phyloP scores from a whole-genome alignment of 2,329 filamentous ascomycete species.

The Pseudogymnoascus sp. region DNA sequence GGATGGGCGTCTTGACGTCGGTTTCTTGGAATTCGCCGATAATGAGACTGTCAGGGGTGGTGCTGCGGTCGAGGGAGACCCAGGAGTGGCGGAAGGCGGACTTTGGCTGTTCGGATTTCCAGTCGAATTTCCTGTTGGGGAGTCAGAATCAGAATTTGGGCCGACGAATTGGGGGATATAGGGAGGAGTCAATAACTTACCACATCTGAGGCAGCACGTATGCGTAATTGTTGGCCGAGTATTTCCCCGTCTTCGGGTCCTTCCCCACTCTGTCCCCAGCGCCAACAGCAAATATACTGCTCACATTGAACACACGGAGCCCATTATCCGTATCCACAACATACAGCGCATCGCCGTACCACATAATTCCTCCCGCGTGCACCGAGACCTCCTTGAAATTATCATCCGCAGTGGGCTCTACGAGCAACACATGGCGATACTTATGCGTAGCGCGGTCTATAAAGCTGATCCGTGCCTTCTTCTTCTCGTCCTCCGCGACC shows the following conservation, averaged over 20 bases:
- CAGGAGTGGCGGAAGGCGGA: slow-evolving; percentile 29
- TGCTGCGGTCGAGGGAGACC: slow-evolving; percentile 30
- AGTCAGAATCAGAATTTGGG: background rate
- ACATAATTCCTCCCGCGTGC: slow-evolving; percentile 31
- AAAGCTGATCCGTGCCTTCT: slow-evolving; percentile 27
- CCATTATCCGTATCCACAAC: slow-evolving; percentile 30
- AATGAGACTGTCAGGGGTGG: slow-evolving; percentile 25
- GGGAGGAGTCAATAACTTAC: slow-evolving; percentile 15
- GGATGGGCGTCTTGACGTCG: slow-evolving; percentile 20
- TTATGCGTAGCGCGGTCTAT: slow-evolving; percentile 24
- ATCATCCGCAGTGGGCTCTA: slow-evolving; percentile 28
- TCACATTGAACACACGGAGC: slow-evolving; percentile 31
- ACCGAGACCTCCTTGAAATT: slow-evolving; percentile 27
- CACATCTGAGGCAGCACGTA: slow-evolving; percentile 31
- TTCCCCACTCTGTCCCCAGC: slow-evolving; percentile 28
- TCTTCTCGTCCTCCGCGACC: slow-evolving; percentile 12
- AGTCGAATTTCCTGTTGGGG: background rate
- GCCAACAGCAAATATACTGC: slow-evolving; percentile 30
- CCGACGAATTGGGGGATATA: background rate
- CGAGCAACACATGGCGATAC: slow-evolving; percentile 30
- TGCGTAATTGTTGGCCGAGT: slow-evolving; percentile 27
- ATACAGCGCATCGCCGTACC: slow-evolving; percentile 31
- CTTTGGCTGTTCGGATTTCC: slow-evolving; percentile 12
- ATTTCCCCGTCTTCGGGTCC: slow-evolving; percentile 19
- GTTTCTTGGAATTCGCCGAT: slow-evolving; percentile 28